phyloP scores from a whole-genome alignment of 83 land plant genomes.

The Isoetes engelmannii region DNA sequence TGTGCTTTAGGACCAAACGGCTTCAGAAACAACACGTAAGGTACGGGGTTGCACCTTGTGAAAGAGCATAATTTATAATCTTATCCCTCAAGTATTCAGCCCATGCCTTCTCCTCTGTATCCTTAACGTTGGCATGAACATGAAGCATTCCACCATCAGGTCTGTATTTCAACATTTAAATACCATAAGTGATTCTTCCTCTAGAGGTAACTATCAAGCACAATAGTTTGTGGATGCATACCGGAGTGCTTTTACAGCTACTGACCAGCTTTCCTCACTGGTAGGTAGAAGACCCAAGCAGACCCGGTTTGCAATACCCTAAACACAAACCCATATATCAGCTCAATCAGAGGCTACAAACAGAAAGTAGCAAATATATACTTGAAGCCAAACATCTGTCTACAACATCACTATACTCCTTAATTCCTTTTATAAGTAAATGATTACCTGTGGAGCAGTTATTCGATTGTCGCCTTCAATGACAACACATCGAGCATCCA shows the following conservation, averaged over 20 bases:
- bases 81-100: slow-evolving; percentile 41
- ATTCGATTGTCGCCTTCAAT: slow-evolving; percentile 83
- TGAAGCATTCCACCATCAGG: slow-evolving; percentile 74
- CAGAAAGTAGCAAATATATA: background rate
- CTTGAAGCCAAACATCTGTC: background rate
- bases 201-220: background rate
- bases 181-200: background rate
- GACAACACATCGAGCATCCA: slow-evolving; percentile 57
- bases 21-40: background rate
- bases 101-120: slow-evolving; percentile 62
- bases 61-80: slow-evolving; percentile 33
- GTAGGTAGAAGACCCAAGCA: slow-evolving; percentile 87
- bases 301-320: slow-evolving; percentile 89
- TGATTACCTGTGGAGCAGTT: slow-evolving; percentile 46
- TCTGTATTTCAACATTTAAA: slow-evolving; percentile 30
- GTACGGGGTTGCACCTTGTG: slow-evolving; percentile 45
- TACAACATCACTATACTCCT: background rate
- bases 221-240: slow-evolving; percentile 15
- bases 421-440: too few relatives aligned
- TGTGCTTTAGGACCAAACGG: background rate
- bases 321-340: too few relatives aligned
- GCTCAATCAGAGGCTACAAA: too few relatives aligned
- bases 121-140: slow-evolving; percentile 83
- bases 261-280: slow-evolving; percentile 80
- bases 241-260: slow-evolving; percentile 78